A percentile compares a stretch with the other conserved stretches of the same genome.
These are phyloP conservation scores for Glycine soja DNA, from an alignment of 306 rosid species.

Conservation along the genomic window DNA sequence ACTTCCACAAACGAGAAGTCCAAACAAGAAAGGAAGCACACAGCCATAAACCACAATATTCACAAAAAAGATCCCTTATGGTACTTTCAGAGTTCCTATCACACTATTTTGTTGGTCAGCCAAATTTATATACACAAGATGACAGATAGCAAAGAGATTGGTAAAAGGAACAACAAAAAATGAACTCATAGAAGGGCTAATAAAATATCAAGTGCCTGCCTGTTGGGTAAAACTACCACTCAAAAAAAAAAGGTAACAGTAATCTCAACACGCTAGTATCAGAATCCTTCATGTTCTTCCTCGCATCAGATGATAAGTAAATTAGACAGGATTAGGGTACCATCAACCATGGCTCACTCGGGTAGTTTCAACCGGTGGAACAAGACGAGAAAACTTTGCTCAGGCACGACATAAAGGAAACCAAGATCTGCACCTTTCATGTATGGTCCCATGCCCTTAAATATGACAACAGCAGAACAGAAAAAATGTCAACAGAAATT, in stretches of 20 bases:
- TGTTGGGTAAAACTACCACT: slow-evolving; percentile 42
- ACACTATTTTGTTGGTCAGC: slow-evolving; percentile 40
- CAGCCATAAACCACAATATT: neutral
- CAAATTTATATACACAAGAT: slow-evolving; percentile 68
- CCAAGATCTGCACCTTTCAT: slow-evolving; percentile 97
- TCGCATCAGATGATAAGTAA: neutral
- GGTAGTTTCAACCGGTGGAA: slow-evolving; percentile 95
- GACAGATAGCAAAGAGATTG: slow-evolving; percentile 23
- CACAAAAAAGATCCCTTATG: slow-evolving; percentile 36
- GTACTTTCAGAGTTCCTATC: slow-evolving; percentile 46
- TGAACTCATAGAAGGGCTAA: slow-evolving; percentile 7
- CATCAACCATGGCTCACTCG: slow-evolving; percentile 50
- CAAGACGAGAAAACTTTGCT: slow-evolving; percentile 94
- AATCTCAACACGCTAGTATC: slow-evolving; percentile 43
- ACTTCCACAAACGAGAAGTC: too few relatives aligned
- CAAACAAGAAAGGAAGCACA: too few relatives aligned
- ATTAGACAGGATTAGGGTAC: slow-evolving; percentile 6
- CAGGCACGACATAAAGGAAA: slow-evolving; percentile 83
- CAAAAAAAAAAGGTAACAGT: neutral
- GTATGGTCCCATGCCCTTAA: slow-evolving; percentile 91
- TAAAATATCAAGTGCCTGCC: slow-evolving; percentile 36
- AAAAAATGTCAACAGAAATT: neutral
- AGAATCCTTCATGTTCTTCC: slow-evolving; percentile 42
- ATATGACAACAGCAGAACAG: slow-evolving; percentile 34
- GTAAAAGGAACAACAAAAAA: slow-evolving; percentile 23